phyloP scores from a whole-genome alignment of 768 basidiomycete genomes.

The Leccinum disarticulatum region DNA sequence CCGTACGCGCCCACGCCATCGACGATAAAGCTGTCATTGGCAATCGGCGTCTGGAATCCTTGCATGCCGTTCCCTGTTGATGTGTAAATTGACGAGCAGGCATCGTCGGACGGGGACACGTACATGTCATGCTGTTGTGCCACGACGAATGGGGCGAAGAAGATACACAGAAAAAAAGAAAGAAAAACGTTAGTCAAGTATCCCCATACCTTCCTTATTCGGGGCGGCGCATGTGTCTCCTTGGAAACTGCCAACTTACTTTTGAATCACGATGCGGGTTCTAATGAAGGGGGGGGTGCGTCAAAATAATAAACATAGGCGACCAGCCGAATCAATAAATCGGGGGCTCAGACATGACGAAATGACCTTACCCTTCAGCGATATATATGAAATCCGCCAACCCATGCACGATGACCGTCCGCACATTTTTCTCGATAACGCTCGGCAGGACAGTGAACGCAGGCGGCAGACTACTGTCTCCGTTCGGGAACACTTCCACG shows the following conservation, averaged over 20 bases:
- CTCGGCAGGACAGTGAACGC: slow-evolving; percentile 65
- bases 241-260: slow-evolving; percentile 40
- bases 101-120: neutral
- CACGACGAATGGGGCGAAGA: slow-evolving; percentile 4
- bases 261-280: slow-evolving; percentile 60
- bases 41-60: slow-evolving; percentile 72
- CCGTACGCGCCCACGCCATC: slow-evolving; percentile 71
- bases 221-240: neutral
- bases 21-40: slow-evolving; percentile 64
- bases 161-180: neutral
- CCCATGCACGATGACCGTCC: slow-evolving; percentile 70
- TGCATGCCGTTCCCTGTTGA: slow-evolving; percentile 35
- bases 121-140: neutral
- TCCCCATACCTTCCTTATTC: neutral
- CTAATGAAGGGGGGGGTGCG: neutral
- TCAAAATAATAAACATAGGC: neutral
- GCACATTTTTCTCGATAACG: slow-evolving; percentile 72
- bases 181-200: neutral
- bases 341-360: neutral
- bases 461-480: slow-evolving; percentile 61
- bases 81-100: neutral
- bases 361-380: slow-evolving; percentile 60
- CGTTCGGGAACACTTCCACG: slow-evolving; percentile 57
- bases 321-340: neutral
- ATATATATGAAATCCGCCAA: slow-evolving; percentile 73